These are phyloP conservation scores for Paecilomyces sp. DNA, from an alignment of 2,329 filamentous ascomycete genomes.

Conservation along the genomic window DNA sequence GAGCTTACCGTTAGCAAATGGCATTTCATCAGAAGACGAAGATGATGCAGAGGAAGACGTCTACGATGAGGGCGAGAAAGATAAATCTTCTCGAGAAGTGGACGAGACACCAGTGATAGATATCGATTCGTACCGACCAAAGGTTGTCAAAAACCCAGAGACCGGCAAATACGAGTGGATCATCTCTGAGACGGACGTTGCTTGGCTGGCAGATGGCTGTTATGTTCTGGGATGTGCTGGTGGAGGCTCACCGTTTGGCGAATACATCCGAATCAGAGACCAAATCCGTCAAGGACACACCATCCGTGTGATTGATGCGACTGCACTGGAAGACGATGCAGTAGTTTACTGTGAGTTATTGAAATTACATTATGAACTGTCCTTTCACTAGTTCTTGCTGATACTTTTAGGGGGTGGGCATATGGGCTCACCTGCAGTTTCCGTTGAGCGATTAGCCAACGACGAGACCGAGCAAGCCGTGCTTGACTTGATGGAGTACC, in stretches of 20 bases:
- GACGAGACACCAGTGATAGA: constrained; percentile 12
- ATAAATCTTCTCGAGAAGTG: constrained; percentile 4
- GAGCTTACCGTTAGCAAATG: constrained; percentile 6
- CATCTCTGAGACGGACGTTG: constrained; percentile 38
- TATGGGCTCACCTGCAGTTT: constrained; percentile 54
- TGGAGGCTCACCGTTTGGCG: constrained; percentile 40
- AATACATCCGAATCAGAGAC: constrained; percentile 36
- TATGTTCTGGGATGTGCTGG: constrained; percentile 44
- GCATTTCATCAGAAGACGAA: constrained; percentile 15
- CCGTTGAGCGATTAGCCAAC: constrained; percentile 53
- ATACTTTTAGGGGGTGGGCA: constrained; percentile 33
- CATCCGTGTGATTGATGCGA: constrained; percentile 35
- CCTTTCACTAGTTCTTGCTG: background rate
- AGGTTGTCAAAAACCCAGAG: constrained; percentile 23
- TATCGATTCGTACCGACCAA: constrained; percentile 32
- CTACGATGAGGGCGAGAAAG: constrained; percentile 11
- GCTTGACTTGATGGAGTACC: constrained; percentile 47
- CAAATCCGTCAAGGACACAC: constrained; percentile 33
- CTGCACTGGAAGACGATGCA: constrained; percentile 37
- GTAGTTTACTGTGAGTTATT: constrained; percentile 10
- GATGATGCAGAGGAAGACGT: constrained; percentile 13
- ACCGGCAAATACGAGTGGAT: constrained; percentile 29
- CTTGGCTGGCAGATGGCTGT: constrained; percentile 41
- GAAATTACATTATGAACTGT: background rate
- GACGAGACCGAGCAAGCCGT: constrained; percentile 43